Base-by-base conservation (phyloP, 192 early-diverging fungal species). In the Coemansia furcata region DNA sequence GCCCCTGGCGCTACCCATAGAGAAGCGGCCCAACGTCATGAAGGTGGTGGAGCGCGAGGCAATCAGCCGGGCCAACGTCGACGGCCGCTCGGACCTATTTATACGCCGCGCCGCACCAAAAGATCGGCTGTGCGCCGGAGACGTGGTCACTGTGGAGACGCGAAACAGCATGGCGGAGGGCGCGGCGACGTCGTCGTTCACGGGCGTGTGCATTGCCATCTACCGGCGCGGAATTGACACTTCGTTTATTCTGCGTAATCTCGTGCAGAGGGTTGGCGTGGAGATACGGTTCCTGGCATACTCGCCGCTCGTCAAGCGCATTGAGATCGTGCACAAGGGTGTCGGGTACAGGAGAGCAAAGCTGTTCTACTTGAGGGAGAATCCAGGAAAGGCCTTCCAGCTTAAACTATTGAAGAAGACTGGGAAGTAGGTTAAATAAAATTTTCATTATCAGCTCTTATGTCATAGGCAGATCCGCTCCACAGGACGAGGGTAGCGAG, bases 231-330 rank as follows among this genome's bases (percentile, higher is more conserved):
- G 90, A 5, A 74, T 91, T 19, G 88, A 92, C 54, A 90, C 90
- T 42, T 88, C 85, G 71, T 90, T 93, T 67, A 91, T 88, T 7
- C 79, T 93, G 69, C 86, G 92, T 30, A 93, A 93, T 58, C 84
- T 91, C 17, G 88, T 93, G 39, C 71, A 89, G 49, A 90, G 88
- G 66, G 78, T 90, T 15, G 92, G 92, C 60, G 90, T 93, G 6
- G 92, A 93, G 71, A 85, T 89, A 77, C 78, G 86, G 65, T 92
- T 86, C 62, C 84, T 85, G 69, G 84, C 88, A 19, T 92, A 89
- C 67, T 93, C 92, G 49, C 92, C 92, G 17, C 65, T 93, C 74
- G 80, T 93, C 52, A 90, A 91, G 74, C 74, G 73, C 21, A 89
- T 93, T 69, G 85, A 90, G 68, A 80, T 92, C 37, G 65, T 92